These are phyloP conservation scores for Neurospora cerealis DNA, from an alignment of 495 filamentous ascomycete species.

Conservation along the genomic window DNA sequence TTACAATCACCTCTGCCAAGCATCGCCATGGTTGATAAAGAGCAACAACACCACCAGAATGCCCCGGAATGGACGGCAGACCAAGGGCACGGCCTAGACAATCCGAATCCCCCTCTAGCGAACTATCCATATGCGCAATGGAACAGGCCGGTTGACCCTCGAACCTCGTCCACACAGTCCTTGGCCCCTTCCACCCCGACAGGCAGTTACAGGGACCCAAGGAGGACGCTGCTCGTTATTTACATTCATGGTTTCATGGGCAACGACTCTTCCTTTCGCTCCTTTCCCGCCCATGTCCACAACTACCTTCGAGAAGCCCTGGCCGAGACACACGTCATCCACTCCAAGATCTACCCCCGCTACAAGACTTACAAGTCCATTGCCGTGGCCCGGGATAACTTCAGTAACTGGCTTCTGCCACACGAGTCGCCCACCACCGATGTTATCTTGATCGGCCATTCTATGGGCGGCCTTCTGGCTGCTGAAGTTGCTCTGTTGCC, in stretches of 20 bases:
- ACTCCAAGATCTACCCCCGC: constrained; percentile 85
- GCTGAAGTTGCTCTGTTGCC: constrained; percentile 67
- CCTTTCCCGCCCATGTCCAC: constrained; percentile 83
- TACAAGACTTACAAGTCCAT: constrained; percentile 77
- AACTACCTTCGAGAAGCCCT: constrained; percentile 58
- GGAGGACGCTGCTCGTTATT: constrained; percentile 63
- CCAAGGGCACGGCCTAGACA: not conserved
- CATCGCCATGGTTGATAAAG: not conserved
- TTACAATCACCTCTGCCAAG: not conserved
- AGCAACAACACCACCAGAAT: not conserved
- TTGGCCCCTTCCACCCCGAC: constrained; percentile 40
- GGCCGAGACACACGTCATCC: constrained; percentile 63
- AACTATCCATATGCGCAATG: constrained; percentile 7
- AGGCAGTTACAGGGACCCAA: constrained; percentile 9
- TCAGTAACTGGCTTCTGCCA: constrained; percentile 72
- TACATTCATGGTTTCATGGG: constrained; percentile 95
- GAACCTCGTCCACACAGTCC: constrained; percentile 55
- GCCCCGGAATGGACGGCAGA: not conserved
- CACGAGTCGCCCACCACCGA: constrained; percentile 69
- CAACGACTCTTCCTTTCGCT: constrained; percentile 76
- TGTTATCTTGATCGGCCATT: constrained; percentile 77
- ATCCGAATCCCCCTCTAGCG: not conserved
- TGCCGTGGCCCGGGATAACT: constrained; percentile 63
- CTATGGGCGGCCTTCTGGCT: constrained; percentile 77
- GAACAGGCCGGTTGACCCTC: constrained; percentile 34